Base-by-base conservation (phyloP, 495 filamentous ascomycete genomes). In the Trypethelium eluteriae region DNA sequence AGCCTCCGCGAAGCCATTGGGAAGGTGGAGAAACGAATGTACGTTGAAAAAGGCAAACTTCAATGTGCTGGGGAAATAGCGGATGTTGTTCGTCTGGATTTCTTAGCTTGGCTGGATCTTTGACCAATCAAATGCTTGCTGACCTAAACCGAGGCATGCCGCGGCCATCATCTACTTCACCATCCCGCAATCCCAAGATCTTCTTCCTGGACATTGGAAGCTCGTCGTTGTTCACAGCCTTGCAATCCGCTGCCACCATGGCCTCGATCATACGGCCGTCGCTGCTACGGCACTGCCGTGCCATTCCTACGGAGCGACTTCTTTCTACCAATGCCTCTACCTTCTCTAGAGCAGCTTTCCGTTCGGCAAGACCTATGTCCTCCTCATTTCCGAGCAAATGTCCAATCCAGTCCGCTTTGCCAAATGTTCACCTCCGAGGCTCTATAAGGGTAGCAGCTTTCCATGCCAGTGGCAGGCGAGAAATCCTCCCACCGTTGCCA, bases 1-100 rank as follows among this genome's bases (percentile, higher is more conserved):
- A 97, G 84, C 83, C 90, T 89, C 85, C 91, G 85, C 76, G 93
- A 96, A 82, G 92, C 92, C 93, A 97, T 97, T 82, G 83, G 14
- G 32, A 7, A 59, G 53, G 53, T 59, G 14, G 18, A 5, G 7
- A 36, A 59, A 59, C 53, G 53, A 59, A 18, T 59, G 53, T 11
- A 59, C 7, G 32, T 59, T 36, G 32, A 7, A 36, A 59, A 36
- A 36, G 53, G 5, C 53, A 36, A 59, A 4, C 53, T 59, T 59
- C 25, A 36, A 36, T 4, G 5, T 34, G 11, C 53, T 10, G 11
- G 18, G 53, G 53, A 59, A 53, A 18, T 36, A 59, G 34, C 53
- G 32, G 53, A 59, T 59, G 53, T 59, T 59, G 53, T 59, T 59
- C 53, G 18, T 59, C 32, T 36, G 53, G 53, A 59, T 59, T 59